phyloP scores from a whole-genome alignment of 805 yeast species.

The Saccharomycopsis olivae region DNA sequence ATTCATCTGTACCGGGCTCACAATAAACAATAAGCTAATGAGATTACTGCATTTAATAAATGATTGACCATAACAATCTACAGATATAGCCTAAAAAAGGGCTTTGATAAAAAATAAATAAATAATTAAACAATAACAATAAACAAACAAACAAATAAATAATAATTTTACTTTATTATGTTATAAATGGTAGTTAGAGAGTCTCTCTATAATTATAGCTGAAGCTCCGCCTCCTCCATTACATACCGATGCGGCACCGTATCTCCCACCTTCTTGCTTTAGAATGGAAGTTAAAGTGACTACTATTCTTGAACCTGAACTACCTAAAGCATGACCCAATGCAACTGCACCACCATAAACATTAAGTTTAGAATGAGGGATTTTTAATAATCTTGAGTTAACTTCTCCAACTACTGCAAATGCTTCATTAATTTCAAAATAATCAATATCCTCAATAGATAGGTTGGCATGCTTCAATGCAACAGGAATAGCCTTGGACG shows the following conservation, averaged over 20 bases:
- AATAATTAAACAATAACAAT: too few species aligned
- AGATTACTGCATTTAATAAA: too few species aligned
- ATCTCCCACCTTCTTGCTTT: conserved; percentile 71
- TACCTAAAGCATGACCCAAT: conserved; percentile 88
- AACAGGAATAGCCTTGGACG: conserved; percentile 88
- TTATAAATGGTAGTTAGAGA: too few species aligned
- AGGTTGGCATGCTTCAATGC: conserved; percentile 81
- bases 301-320: conserved; percentile 90
- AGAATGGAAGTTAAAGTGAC: conserved; percentile 76
- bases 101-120: too few species aligned
- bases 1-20: too few species aligned
- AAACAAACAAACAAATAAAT: too few species aligned
- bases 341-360: conserved; percentile 96
- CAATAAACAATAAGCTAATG: too few species aligned
- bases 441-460: conserved; percentile 60
- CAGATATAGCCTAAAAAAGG: too few species aligned
- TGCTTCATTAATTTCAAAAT: conserved; percentile 93
- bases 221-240: conserved; percentile 99
- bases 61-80: too few species aligned
- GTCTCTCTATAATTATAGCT: conserved; percentile 72
- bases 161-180: too few species aligned
- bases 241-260: conserved; percentile 93
- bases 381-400: conserved; percentile 56
- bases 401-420: conserved; percentile 94
- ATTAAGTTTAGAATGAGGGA: conserved; percentile 62